Evolutionary conservation across 345 rosid genomes (phyloP), one percentile per base, ranked within the genome.

Genomic region (Euphorbia peplus): DNA sequence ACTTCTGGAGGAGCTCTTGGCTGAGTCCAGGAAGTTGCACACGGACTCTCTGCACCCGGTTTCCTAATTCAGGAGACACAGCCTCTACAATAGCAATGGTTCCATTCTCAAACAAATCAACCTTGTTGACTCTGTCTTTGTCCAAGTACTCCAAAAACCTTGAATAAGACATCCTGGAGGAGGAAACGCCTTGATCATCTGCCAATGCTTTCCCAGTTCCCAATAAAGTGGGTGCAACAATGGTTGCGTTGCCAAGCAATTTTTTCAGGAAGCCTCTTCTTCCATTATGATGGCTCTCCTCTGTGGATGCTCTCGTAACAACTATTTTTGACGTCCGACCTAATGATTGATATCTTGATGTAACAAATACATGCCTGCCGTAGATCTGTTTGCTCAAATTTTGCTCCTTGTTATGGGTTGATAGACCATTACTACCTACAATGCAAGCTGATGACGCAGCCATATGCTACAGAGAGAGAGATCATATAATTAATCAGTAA

Each of bases 71-170:
- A 52, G 99, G 99, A 60, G 97, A 91, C 69, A 91, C 76, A 66
- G 96, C 99, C 80, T 95, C 99, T 63, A 95, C 97, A 69, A 95
- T 88, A 69, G 99, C 99, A 67, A 95, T 95, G 0, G 99, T 95
- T 25, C 99, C 99, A 74, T 91, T 90, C 81, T 91, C 99, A 76
- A 79, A 95, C 84, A 90, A 83, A 83, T 95, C 99, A 4, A 95
- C 97, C 72, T 85, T 95, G 15, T 74, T 83, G 72, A 91, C 97
- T 69, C 96, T 84, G 75, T 82, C 97, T 80, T 89, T 95, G 53
- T 95, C 97, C 74, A 95, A 78, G 75, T 95, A 95, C 87, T 95
- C 99, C 32, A 95, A 79, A 63, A 95, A 95, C 79, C 99, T 86
- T 63, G 99, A 95, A 74, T 95, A 95, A 0, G 99, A 91, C 99